Evolutionary conservation across 2,329 filamentous ascomycete genomes (phyloP).

Genomic region (Fusarium redolens): DNA sequence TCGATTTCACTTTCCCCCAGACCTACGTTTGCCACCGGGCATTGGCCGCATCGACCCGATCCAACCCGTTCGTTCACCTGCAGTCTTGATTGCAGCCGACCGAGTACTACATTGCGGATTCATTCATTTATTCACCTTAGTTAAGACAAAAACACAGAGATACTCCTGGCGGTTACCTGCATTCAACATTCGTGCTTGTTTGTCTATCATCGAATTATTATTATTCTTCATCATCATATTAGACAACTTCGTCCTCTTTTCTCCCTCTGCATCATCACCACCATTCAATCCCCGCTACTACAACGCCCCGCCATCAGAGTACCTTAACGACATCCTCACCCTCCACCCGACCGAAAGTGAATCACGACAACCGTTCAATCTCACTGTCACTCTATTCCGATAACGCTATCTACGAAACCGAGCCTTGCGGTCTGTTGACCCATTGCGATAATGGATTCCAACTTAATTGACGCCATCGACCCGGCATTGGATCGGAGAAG

Average conservation of each 20-base stretch:
- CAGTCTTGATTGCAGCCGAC: not conserved
- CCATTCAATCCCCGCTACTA: slow-evolving; percentile 5
- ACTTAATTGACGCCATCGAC: not conserved
- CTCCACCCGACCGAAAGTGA: slow-evolving; percentile 33
- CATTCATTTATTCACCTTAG: not conserved
- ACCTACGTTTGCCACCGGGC: slow-evolving; percentile 27
- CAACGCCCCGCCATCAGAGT: slow-evolving; percentile 26
- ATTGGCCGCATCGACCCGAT: slow-evolving; percentile 35
- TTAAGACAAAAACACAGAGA: not conserved
- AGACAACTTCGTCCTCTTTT: not conserved
- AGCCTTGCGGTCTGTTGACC: not conserved
- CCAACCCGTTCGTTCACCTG: slow-evolving; percentile 21
- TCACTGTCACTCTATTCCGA: not conserved
- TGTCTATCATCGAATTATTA: not conserved
- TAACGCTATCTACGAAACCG: not conserved
- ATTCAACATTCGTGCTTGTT: not conserved
- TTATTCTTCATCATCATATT: not conserved
- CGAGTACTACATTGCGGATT: not conserved
- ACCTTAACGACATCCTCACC: slow-evolving; percentile 11
- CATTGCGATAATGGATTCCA: not conserved
- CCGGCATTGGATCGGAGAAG: slow-evolving; percentile 12
- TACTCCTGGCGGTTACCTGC: not conserved
- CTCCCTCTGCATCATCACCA: not conserved
- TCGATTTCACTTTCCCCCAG: slow-evolving; percentile 14
- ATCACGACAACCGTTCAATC: slow-evolving; percentile 1